phyloP scores from a whole-genome alignment of 805 yeast species.

The Nadsonia fulvescens region DNA sequence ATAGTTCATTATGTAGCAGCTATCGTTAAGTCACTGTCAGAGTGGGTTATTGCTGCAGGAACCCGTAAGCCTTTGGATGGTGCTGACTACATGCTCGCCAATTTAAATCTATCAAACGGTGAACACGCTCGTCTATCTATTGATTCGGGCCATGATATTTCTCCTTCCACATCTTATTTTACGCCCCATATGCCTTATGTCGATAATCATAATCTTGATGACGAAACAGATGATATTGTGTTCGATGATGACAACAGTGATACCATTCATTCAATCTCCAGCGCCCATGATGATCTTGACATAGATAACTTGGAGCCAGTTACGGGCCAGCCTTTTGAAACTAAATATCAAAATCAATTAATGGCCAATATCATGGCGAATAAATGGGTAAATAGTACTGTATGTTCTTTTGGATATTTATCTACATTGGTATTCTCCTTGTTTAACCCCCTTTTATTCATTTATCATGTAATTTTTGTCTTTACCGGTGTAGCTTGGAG shows the following conservation, averaged over 20 bases:
- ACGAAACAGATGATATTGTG: constrained; percentile 1
- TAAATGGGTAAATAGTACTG: constrained; percentile 10
- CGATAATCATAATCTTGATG: constrained; percentile 4
- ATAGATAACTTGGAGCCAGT: background rate
- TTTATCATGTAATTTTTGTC: constrained; percentile 39
- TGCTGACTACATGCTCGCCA: constrained; percentile 15
- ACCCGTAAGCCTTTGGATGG: constrained; percentile 15
- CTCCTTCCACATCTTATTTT: constrained; percentile 2
- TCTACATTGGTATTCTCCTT: constrained; percentile 27
- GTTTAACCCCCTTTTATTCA: constrained; percentile 48
- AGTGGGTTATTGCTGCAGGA: constrained; percentile 20
- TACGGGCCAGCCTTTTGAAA: constrained; percentile 4
- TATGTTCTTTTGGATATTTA: constrained; percentile 13
- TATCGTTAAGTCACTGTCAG: constrained; percentile 28
- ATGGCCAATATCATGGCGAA: constrained; percentile 8
- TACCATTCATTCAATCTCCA: constrained; percentile 5
- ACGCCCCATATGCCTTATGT: constrained; percentile 4
- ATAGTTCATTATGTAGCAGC: constrained; percentile 38
- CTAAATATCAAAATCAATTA: constrained; percentile 7
- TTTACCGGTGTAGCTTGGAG: constrained; percentile 46
- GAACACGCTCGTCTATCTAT: constrained; percentile 7
- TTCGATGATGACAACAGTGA: constrained; percentile 1
- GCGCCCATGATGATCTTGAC: constrained; percentile 3
- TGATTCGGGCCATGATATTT: constrained; percentile 1
- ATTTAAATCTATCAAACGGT: no score